phyloP scores from a whole-genome alignment of 768 basidiomycete species.

The Termitomyces sp. region DNA sequence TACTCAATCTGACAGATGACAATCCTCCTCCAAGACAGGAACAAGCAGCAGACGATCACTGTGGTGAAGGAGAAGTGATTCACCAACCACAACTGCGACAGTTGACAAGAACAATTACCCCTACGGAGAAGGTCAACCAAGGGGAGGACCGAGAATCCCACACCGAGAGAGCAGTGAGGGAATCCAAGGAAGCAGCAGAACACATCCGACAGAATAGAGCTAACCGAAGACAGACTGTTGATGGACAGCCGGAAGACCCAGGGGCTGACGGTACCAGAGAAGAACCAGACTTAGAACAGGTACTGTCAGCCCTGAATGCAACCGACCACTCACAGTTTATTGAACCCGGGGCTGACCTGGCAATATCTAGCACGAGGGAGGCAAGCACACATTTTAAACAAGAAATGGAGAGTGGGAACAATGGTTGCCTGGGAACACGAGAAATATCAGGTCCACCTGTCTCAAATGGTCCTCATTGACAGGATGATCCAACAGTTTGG shows the following conservation, averaged over 20 bases:
- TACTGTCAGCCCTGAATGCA: not conserved
- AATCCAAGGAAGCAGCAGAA: not conserved
- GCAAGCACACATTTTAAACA: too few relatives aligned
- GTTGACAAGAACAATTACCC: not conserved
- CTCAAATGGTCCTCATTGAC: too few relatives aligned
- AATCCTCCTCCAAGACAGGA: not conserved
- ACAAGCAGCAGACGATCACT: not conserved
- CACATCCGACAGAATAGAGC: not conserved
- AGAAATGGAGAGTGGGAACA: too few relatives aligned
- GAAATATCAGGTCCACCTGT: too few relatives aligned
- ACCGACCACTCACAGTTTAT: not conserved
- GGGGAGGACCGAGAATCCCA: not conserved
- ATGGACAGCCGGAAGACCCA: not conserved
- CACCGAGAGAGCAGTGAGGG: not conserved
- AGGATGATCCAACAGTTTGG: too few relatives aligned
- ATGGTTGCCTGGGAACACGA: too few relatives aligned
- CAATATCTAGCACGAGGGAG: too few relatives aligned
- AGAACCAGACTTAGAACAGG: not conserved
- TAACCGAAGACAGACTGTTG: not conserved
- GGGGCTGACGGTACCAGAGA: not conserved
- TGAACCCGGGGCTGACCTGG: not conserved
- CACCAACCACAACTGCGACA: not conserved
- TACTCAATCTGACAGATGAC: not conserved
- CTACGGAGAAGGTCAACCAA: not conserved
- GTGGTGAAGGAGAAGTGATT: not conserved